A percentile compares a stretch with the other conserved stretches of the same genome.
Conservation (phyloP, 441 rosid genomes). For the Daphne laureola region DNA sequence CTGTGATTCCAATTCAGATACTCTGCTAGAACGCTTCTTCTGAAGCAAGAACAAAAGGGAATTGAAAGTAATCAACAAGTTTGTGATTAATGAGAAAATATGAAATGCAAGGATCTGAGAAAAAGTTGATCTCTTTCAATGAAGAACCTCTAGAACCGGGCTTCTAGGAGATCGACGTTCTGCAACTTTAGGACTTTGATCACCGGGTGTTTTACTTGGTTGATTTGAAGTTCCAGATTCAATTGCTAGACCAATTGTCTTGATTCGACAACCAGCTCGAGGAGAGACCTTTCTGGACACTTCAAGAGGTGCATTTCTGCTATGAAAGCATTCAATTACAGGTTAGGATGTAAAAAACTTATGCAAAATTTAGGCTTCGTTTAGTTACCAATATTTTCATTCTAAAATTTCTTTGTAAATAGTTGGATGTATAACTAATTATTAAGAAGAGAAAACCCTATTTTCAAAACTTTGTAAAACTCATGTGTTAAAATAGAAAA, state of each 20-base stretch:
- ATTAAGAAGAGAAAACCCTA: too few relatives aligned
- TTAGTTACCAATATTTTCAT: too few relatives aligned
- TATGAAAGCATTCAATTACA: slow-evolving; percentile 6
- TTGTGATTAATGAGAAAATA: too few relatives aligned
- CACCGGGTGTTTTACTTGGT: slow-evolving; percentile 31
- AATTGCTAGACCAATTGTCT: slow-evolving; percentile 32
- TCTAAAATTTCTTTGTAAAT: too few relatives aligned
- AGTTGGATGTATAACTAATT: too few relatives aligned
- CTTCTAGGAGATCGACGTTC: slow-evolving; percentile 48
- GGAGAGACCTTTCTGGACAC: slow-evolving; percentile 57
- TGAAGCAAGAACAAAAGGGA: slow-evolving; percentile 14
- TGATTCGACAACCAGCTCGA: slow-evolving; percentile 53
- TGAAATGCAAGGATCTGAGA: too few relatives aligned
- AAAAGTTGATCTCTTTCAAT: too few relatives aligned
- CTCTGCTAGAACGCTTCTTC: slow-evolving; percentile 53
- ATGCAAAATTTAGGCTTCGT: neutral
- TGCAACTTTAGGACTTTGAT: slow-evolving; percentile 36
- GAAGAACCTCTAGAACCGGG: slow-evolving; percentile 39
- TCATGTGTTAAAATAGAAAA: too few relatives aligned
- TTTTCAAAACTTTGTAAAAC: too few relatives aligned
- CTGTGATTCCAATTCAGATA: slow-evolving; percentile 42
- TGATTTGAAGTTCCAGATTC: slow-evolving; percentile 43
- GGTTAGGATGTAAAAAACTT: too few relatives aligned
- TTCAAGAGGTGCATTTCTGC: slow-evolving; percentile 51
- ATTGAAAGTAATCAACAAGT: too few relatives aligned